Percentiles rank a stretch among this genome's conserved stretches.
Conservation (phyloP, 148 eudicot genomes). For the Vaccinium myrtillus region DNA sequence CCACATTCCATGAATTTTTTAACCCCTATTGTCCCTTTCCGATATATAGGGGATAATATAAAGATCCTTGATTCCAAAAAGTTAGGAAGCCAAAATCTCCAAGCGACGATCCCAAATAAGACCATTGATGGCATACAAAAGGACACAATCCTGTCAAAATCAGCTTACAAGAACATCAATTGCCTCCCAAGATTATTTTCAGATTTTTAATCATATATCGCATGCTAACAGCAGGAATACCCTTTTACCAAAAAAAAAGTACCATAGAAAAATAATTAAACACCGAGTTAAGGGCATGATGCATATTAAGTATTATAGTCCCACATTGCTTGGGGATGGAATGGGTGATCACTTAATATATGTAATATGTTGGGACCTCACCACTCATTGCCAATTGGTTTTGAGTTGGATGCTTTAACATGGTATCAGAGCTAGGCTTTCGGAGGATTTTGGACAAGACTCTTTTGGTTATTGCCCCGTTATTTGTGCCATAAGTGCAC, state of each 20-base stretch:
- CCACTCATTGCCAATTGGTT: no score
- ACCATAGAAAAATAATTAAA: no score
- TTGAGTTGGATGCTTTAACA: no score
- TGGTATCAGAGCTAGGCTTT: no score
- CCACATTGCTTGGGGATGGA: no score
- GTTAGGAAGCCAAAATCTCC: background rate
- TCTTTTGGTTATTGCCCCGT: no score
- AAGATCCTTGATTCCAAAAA: background rate
- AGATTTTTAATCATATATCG: background rate
- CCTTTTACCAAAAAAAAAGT: background rate
- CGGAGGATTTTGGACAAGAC: no score
- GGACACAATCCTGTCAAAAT: background rate
- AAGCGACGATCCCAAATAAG: background rate
- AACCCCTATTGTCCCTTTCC: background rate
- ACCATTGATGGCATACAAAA: background rate
- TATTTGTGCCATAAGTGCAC: no score
- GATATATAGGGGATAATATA: background rate
- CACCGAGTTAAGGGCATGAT: no score
- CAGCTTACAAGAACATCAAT: background rate
- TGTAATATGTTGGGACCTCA: no score
- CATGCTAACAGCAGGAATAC: background rate
- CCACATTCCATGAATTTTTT: background rate
- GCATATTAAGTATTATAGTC: no score
- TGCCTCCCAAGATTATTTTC: background rate
- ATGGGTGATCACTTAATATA: no score